A percentile compares a stretch with the other conserved stretches of the same genome.
Evolutionary conservation across 2,329 filamentous ascomycete genomes (phyloP).

Genomic region (Phyllosticta citriasiana): DNA sequence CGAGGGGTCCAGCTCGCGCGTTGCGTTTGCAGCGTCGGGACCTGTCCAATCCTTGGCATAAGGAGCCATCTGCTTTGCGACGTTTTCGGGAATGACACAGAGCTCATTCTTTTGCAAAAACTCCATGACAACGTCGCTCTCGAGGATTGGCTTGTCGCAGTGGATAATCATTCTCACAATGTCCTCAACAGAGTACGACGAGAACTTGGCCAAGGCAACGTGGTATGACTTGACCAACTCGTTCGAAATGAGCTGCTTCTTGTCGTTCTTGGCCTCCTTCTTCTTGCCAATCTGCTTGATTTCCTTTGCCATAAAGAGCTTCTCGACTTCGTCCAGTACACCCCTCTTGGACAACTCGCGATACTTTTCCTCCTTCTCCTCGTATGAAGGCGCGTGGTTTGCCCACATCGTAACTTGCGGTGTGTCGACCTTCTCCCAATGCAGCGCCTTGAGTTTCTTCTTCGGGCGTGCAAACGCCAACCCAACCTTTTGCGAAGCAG

Average conservation of each 20-base stretch:
- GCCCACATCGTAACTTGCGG: conserved; percentile 92
- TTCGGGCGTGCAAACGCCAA: conserved; percentile 80
- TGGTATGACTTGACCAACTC: conserved; percentile 50
- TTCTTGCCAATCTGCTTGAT: conserved; percentile 74
- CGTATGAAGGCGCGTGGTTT: conserved; percentile 69
- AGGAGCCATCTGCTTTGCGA: conserved; percentile 80
- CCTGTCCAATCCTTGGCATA: conserved; percentile 97
- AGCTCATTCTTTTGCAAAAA: conserved; percentile 89
- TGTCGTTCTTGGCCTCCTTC: conserved; percentile 72
- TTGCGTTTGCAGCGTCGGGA: conserved; percentile 65
- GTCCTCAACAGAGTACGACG: conserved; percentile 71
- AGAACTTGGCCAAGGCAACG: conserved; percentile 91
- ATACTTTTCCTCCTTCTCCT: conserved; percentile 92
- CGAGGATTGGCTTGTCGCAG: conserved; percentile 79
- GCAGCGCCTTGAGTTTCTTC: conserved; percentile 98
- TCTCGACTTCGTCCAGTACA: conserved; percentile 94
- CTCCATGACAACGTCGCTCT: conserved; percentile 90
- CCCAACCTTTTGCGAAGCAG: conserved; percentile 49
- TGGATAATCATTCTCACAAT: conserved; percentile 90
- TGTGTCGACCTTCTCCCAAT: conserved; percentile 97
- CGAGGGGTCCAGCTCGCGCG: conserved; percentile 71
- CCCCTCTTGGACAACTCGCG: conserved; percentile 86
- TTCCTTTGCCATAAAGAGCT: conserved; percentile 94
- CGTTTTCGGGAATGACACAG: conserved; percentile 85
- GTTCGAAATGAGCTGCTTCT: conserved; percentile 91